phyloP scores from a whole-genome alignment of 2,329 filamentous ascomycete genomes.

The Claviceps capensis region DNA sequence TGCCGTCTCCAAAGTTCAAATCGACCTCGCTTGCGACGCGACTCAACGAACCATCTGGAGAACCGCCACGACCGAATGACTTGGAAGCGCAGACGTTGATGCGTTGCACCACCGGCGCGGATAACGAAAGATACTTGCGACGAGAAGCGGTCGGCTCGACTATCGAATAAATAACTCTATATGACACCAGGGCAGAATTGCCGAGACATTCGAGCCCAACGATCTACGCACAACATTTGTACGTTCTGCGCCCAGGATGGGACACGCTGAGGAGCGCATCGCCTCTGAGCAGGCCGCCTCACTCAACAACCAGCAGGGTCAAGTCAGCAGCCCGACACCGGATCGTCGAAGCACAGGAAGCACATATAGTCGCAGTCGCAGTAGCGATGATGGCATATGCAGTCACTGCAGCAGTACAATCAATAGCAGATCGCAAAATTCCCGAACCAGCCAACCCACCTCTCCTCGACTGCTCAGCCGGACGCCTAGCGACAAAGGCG shows the following conservation, averaged over 20 bases:
- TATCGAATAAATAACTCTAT: not conserved
- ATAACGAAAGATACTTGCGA: not conserved
- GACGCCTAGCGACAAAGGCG: slow-evolving; percentile 4
- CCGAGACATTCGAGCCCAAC: not conserved
- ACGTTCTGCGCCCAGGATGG: slow-evolving; percentile 1
- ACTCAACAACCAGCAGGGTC: not conserved
- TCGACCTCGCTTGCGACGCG: not conserved
- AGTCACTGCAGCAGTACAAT: slow-evolving; percentile 10
- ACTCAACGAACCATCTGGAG: not conserved
- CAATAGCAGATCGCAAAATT: slow-evolving; percentile 2
- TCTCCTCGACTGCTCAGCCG: slow-evolving; percentile 3
- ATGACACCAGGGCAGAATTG: not conserved
- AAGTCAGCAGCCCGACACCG: slow-evolving; percentile 5
- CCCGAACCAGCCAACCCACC: not conserved
- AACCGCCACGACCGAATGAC: slow-evolving; percentile 3
- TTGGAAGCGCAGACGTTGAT: not conserved
- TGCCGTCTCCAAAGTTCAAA: not conserved
- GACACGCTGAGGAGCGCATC: slow-evolving; percentile 1
- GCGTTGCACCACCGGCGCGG: slow-evolving; percentile 1
- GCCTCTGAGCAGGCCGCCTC: not conserved
- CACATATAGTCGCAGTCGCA: slow-evolving; percentile 7
- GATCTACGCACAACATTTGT: not conserved
- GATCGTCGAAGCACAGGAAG: slow-evolving; percentile 7
- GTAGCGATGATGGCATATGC: slow-evolving; percentile 5
- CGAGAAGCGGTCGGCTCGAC: not conserved